Evolutionary conservation across 805 yeast species (phyloP).

Genomic region (Debaryomyces castellii): DNA sequence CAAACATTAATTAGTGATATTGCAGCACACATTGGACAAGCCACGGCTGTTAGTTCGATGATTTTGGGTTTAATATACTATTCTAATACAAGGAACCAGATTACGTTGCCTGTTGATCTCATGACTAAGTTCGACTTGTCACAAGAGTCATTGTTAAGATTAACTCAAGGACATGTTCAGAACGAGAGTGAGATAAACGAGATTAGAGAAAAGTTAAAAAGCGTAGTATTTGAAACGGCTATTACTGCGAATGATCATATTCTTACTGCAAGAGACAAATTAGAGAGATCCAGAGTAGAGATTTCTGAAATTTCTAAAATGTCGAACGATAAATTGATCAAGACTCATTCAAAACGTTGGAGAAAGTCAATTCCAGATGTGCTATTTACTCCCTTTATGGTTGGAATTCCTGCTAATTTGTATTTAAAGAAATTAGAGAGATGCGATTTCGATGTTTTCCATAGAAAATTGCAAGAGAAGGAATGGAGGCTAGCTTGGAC

Average conservation of each 20-base stretch:
- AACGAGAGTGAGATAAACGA: conserved; percentile 22
- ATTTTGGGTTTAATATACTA: conserved; percentile 61
- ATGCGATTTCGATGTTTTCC: conserved; percentile 60
- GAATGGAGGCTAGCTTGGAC: conserved; percentile 71
- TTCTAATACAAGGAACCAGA: conserved; percentile 47
- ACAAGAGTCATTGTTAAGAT: conserved; percentile 61
- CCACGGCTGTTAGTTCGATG: conserved; percentile 66
- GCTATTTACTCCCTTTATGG: conserved; percentile 65
- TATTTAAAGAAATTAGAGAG: conserved; percentile 62
- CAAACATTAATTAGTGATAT: conserved; percentile 53
- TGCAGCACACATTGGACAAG: conserved; percentile 82
- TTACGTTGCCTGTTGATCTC: conserved; percentile 63
- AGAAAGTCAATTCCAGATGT: conserved; percentile 57
- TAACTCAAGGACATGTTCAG: conserved; percentile 42
- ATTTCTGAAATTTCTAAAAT: conserved; percentile 29
- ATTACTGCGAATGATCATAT: conserved; percentile 79
- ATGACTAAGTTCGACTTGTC: conserved; percentile 54
- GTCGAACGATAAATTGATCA: conserved; percentile 24
- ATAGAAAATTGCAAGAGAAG: conserved; percentile 41
- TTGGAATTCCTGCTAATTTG: conserved; percentile 61
- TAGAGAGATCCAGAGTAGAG: conserved; percentile 36
- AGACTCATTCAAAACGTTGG: conserved; percentile 35
- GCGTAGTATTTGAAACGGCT: conserved; percentile 68
- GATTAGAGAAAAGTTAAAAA: conserved; percentile 43
- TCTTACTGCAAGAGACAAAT: conserved; percentile 61